These are phyloP conservation scores for Penicillium goetzii DNA, from an alignment of 495 filamentous ascomycete genomes.

Conservation along the genomic window DNA sequence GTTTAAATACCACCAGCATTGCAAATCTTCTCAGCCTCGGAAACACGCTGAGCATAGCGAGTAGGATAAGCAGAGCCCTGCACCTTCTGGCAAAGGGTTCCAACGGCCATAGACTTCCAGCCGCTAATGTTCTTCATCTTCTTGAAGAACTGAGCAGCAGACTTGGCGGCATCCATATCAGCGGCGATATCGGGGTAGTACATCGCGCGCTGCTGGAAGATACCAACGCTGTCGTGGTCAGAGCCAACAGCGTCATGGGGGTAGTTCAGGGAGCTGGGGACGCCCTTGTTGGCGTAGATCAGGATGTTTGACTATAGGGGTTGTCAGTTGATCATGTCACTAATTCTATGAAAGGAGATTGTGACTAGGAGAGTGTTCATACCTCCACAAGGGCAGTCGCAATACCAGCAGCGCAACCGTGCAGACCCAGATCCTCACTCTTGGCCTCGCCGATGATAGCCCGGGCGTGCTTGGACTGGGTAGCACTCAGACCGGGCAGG, in stretches of 20 bases:
- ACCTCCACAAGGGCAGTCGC: constrained; percentile 27
- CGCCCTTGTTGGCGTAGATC: constrained; percentile 22
- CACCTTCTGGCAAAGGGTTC: constrained; percentile 26
- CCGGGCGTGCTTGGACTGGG: constrained; percentile 24
- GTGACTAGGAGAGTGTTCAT: background rate
- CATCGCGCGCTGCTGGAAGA: constrained; percentile 28
- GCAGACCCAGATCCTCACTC: constrained; percentile 19
- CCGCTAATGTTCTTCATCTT: constrained; percentile 20
- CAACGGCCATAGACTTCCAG: constrained; percentile 25
- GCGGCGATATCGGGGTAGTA: constrained; percentile 25
- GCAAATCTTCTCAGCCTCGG: constrained; percentile 27
- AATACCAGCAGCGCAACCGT: constrained; percentile 27
- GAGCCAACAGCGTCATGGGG: constrained; percentile 21
- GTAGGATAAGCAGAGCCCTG: constrained; percentile 25
- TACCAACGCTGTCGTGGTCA: constrained; percentile 26
- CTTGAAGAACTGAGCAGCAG: constrained; percentile 25
- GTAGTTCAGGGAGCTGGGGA: constrained; percentile 24
- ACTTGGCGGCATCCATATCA: constrained; percentile 25
- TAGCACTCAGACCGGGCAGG: constrained; percentile 22
- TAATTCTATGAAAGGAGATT: too few species aligned
- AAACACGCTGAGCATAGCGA: constrained; percentile 22
- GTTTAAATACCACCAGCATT: constrained; percentile 24
- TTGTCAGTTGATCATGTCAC: background rate
- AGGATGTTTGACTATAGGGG: constrained; percentile 16
- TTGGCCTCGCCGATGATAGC: constrained; percentile 25